Evolutionary conservation across 2,329 filamentous ascomycete species (phyloP).

Genomic region (Microascus cirrosus): DNA sequence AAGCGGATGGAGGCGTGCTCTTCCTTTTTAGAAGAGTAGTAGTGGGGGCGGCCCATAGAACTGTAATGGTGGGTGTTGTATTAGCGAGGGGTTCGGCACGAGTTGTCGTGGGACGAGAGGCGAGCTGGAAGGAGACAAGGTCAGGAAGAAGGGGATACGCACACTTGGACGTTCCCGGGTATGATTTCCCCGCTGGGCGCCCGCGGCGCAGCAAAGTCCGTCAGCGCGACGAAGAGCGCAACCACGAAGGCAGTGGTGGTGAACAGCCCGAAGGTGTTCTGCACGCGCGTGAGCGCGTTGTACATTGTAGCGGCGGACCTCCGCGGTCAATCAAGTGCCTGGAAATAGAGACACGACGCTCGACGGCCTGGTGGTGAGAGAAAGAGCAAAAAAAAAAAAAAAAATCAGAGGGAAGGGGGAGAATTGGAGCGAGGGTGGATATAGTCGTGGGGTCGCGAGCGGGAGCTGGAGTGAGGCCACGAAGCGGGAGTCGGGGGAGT

Average conservation of each 20-base stretch:
- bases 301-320: slow-evolving; percentile 52
- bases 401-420: background rate
- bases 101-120: background rate
- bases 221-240: slow-evolving; percentile 68
- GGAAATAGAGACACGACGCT: background rate
- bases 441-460: background rate
- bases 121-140: background rate
- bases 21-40: slow-evolving; percentile 85
- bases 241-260: slow-evolving; percentile 83
- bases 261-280: slow-evolving; percentile 97
- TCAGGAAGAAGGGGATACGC: slow-evolving; percentile 20
- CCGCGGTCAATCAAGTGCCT: background rate
- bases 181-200: slow-evolving; percentile 50
- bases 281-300: slow-evolving; percentile 70
- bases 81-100: background rate
- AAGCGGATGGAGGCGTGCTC: slow-evolving; percentile 95
- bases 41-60: slow-evolving; percentile 85
- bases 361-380: background rate
- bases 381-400: background rate
- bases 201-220: slow-evolving; percentile 61
- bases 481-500: background rate
- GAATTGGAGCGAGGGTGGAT: background rate
- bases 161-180: slow-evolving; percentile 78
- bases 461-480: slow-evolving; percentile 1
- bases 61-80: slow-evolving; percentile 31